These are phyloP conservation scores for Mycena filopes DNA, from an alignment of 768 basidiomycete species.

Conservation along the genomic window DNA sequence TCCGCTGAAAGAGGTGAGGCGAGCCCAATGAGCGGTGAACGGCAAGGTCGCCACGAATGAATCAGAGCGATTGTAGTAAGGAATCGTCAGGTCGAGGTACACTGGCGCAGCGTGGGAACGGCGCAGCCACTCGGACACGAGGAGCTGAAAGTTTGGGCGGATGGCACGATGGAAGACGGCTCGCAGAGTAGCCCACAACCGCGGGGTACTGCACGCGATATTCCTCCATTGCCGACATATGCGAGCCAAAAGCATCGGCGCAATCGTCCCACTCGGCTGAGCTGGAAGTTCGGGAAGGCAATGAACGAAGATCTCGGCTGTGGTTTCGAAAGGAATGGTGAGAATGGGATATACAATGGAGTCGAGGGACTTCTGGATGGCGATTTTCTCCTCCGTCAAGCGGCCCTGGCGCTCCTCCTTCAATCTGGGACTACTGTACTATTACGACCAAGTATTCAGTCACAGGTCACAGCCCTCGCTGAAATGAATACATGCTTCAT, in stretches of 20 bases:
- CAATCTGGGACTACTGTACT: no score
- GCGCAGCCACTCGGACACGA: constrained; percentile 1
- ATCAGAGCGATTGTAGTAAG: background rate
- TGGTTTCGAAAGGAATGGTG: no score
- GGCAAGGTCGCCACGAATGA: background rate
- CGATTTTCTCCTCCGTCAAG: no score
- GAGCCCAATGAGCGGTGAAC: background rate
- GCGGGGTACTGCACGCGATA: background rate
- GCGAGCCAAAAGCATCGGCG: constrained; percentile 9
- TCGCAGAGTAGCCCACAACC: background rate
- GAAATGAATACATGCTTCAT: no score
- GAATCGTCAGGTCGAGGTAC: background rate
- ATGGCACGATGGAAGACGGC: background rate
- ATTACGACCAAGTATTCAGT: no score
- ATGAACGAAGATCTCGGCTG: constrained; percentile 13
- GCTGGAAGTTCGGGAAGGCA: background rate
- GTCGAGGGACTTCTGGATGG: no score
- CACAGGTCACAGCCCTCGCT: no score
- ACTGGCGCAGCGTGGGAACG: background rate
- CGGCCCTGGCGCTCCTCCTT: no score
- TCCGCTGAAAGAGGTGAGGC: background rate
- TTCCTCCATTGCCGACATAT: no score
- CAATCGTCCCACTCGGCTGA: background rate
- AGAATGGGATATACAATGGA: no score
- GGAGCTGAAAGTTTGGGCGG: no score